Evolutionary conservation across 179 eudicot genomes (phyloP).

Genomic region (Spergularia azorica): DNA sequence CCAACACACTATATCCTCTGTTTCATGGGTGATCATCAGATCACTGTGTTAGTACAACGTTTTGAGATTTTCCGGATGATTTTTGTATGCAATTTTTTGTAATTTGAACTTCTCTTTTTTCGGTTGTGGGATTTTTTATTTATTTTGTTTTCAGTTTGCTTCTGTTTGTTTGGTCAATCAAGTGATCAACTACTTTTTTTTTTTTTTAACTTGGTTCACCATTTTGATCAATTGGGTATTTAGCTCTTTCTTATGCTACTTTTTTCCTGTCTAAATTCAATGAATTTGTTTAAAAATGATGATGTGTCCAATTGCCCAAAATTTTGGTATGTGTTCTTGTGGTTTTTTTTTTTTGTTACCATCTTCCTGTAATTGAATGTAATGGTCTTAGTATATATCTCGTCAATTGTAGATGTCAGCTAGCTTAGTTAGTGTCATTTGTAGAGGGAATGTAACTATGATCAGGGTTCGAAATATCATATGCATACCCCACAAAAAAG

Average conservation of each 20-base stretch:
- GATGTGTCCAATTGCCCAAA: not conserved
- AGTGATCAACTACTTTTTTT: constrained; percentile 14
- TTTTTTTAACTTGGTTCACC: not conserved
- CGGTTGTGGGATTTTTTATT: constrained; percentile 4
- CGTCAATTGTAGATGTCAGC: not conserved
- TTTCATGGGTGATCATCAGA: constrained; percentile 17
- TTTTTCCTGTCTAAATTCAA: not conserved
- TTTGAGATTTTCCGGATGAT: not conserved
- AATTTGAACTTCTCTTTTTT: constrained; percentile 5
- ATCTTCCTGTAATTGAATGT: not conserved
- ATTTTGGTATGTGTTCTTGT: not conserved
- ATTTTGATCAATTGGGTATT: constrained; percentile 23
- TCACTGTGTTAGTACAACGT: constrained; percentile 22
- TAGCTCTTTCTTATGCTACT: not conserved
- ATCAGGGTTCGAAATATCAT: not conserved
- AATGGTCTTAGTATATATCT: not conserved
- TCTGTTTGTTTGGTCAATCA: not conserved
- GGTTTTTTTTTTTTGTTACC: not conserved
- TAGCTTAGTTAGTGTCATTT: not conserved
- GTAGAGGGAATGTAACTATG: not conserved
- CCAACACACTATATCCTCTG: constrained; percentile 15
- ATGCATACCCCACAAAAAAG: not conserved
- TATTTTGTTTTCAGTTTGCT: constrained; percentile 18
- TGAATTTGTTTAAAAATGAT: constrained; percentile 12
- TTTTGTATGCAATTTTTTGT: not conserved